Conservation (phyloP, 495 filamentous ascomycete species). For the Podospora pseudopauciseta region DNA sequence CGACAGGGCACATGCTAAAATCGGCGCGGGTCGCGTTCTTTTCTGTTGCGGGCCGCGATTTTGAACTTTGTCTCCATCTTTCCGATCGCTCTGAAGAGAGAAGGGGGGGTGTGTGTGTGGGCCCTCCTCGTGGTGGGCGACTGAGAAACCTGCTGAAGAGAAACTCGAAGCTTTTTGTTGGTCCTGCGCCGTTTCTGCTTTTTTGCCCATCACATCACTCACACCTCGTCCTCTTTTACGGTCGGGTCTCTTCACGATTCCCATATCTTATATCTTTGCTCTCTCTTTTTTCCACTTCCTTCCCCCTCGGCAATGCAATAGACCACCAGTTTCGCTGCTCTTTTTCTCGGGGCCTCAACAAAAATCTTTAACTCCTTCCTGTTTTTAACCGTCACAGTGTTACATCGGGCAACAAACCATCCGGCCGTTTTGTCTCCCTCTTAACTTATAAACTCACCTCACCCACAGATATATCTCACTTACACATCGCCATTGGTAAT, state of each 20-base stretch:
- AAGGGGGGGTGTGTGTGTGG: neutral
- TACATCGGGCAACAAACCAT: neutral
- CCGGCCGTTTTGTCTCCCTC: neutral
- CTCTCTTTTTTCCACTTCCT: neutral
- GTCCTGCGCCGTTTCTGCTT: neutral
- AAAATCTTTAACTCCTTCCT: neutral
- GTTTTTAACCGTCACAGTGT: neutral
- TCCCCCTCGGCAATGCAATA: neutral
- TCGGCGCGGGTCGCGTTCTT: conserved; percentile 2
- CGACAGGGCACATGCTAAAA: conserved; percentile 4
- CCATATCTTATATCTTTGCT: neutral
- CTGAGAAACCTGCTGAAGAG: neutral
- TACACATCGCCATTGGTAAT: neutral
- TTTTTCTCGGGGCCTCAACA: neutral
- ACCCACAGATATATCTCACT: neutral
- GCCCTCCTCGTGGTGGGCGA: neutral
- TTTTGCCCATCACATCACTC: neutral
- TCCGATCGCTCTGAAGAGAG: neutral
- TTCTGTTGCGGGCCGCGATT: neutral
- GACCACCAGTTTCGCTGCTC: neutral
- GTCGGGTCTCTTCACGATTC: neutral
- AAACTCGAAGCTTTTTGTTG: neutral
- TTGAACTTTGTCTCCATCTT: conserved; percentile 3
- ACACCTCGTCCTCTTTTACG: neutral
- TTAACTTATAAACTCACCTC: neutral